Conservation (phyloP, 345 rosid genomes). For the Populus simonii region DNA sequence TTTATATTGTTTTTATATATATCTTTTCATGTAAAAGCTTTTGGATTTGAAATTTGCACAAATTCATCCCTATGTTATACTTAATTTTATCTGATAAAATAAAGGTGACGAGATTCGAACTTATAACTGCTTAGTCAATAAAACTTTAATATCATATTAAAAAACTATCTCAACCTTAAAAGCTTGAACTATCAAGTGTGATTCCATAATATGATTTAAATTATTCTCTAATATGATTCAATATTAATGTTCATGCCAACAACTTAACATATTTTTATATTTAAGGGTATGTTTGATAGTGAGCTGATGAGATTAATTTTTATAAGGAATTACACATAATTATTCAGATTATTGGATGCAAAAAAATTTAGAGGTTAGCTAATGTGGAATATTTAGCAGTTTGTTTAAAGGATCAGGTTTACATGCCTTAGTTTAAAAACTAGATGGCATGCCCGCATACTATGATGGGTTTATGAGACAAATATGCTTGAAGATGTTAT, state of each 20-base stretch:
- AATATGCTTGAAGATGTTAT: rapidly evolving
- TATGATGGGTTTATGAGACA: rapidly evolving
- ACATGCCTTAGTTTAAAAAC: too few species aligned
- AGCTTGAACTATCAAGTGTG: rapidly evolving
- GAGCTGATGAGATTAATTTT: neutral
- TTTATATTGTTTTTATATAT: too few species aligned
- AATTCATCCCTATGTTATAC: too few species aligned
- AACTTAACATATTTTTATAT: neutral
- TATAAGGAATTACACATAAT: too few species aligned
- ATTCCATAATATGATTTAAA: too few species aligned
- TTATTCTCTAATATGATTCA: neutral
- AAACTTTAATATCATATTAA: too few species aligned
- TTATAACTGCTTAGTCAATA: too few species aligned
- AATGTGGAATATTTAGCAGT: too few species aligned
- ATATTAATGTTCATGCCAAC: neutral
- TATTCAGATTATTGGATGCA: too few species aligned
- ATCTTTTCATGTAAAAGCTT: rapidly evolving
- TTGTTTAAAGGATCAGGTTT: too few species aligned
- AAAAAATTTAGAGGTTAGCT: too few species aligned
- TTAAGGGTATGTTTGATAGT: neutral
- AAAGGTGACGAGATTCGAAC: rapidly evolving
- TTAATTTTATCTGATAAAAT: too few species aligned
- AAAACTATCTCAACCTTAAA: rapidly evolving
- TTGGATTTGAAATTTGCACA: rapidly evolving
- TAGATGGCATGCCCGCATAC: rapidly evolving